These are phyloP conservation scores for Cladosporium cucumerinum DNA, from an alignment of 2,329 filamentous ascomycete species.

Conservation along the genomic window DNA sequence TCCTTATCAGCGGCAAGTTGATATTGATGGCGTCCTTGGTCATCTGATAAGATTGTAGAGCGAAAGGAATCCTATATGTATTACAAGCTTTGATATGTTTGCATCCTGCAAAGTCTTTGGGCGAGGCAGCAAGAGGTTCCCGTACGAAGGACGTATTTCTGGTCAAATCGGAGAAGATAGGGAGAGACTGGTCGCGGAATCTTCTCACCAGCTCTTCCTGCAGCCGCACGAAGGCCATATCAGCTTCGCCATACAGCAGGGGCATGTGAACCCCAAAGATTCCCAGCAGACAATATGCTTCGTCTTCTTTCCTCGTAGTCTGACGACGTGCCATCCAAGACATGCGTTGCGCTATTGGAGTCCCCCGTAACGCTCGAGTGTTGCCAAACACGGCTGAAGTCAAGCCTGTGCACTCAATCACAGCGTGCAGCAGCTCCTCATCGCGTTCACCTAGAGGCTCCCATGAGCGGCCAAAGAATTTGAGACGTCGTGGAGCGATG, in stretches of 20 bases:
- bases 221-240: constrained; percentile 9
- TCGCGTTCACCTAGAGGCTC: constrained; percentile 3
- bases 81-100: neutral
- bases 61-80: neutral
- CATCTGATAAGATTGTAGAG: neutral
- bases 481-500: constrained; percentile 9
- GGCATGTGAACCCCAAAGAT: constrained; percentile 45
- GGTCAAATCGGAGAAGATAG: constrained; percentile 1
- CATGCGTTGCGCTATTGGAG: constrained; percentile 15
- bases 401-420: neutral
- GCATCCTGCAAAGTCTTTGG: neutral
- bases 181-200: constrained; percentile 13
- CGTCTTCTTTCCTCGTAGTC: constrained; percentile 36
- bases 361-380: neutral
- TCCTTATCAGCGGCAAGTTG: neutral
- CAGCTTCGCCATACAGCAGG: constrained; percentile 38
- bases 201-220: constrained; percentile 14
- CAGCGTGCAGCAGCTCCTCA: neutral
- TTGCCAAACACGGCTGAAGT: constrained; percentile 15
- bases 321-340: constrained; percentile 12
- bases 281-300: constrained; percentile 44
- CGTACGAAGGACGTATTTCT: neutral
- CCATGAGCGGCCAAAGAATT: constrained; percentile 10
- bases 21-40: neutral
- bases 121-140: neutral